These are phyloP conservation scores for Globisporangium spiculum DNA, from an alignment of 352 stramenopile genomes.

Conservation along the genomic window DNA sequence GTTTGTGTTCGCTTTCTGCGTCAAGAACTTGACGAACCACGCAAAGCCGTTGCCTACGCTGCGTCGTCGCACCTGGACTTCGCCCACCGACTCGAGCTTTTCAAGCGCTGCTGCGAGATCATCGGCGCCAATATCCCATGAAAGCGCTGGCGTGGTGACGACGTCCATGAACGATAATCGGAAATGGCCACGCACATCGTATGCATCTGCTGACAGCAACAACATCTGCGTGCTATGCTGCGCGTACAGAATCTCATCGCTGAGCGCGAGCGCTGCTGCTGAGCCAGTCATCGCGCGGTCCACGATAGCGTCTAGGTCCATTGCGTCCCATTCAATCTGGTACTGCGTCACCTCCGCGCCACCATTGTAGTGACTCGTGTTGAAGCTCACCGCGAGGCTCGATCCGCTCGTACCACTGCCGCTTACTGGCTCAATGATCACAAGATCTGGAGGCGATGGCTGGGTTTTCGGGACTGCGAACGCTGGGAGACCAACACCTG, in stretches of 20 bases:
- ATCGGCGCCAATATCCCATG: constrained; percentile 74
- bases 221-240: constrained; percentile 88
- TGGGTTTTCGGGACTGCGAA: constrained; percentile 81
- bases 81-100: constrained; percentile 78
- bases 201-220: constrained; percentile 67
- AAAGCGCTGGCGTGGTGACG: constrained; percentile 58
- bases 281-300: constrained; percentile 28
- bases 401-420: constrained; percentile 13
- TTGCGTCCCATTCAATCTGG: constrained; percentile 92
- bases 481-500: constrained; percentile 59
- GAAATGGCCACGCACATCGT: constrained; percentile 88
- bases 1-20: constrained; percentile 42
- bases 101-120: constrained; percentile 79
- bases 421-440: constrained; percentile 43
- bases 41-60: constrained; percentile 72
- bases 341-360: constrained; percentile 83
- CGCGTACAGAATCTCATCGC: constrained; percentile 76
- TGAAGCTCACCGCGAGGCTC: constrained; percentile 79
- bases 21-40: constrained; percentile 83
- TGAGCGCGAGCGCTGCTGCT: constrained; percentile 26
- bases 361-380: constrained; percentile 72
- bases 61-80: constrained; percentile 67
- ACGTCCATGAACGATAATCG: constrained; percentile 69
- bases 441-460: constrained; percentile 48
- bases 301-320: constrained; percentile 72